phyloP scores from a whole-genome alignment of 1,284 basidiomycete species.

The Ustilago xerochloae region DNA sequence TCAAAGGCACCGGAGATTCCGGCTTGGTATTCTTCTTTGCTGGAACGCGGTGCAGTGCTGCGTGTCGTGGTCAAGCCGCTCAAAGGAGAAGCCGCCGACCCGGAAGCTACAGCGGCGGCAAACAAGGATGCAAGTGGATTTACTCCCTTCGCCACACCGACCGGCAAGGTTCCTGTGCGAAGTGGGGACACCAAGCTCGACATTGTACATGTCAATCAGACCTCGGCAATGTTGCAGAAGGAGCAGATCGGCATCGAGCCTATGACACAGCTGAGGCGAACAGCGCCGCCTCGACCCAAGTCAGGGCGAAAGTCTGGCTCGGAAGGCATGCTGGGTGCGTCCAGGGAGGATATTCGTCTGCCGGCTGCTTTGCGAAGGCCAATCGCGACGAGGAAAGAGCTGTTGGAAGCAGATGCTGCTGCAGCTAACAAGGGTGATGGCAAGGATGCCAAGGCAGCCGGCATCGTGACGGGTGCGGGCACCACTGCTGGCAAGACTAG shows the following conservation, averaged over 20 bases:
- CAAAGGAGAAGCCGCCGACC: slow-evolving; percentile 11
- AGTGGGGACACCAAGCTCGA: slow-evolving; percentile 44
- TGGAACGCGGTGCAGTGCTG: slow-evolving; percentile 48
- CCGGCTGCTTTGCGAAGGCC: slow-evolving; percentile 32
- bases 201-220: slow-evolving; percentile 60
- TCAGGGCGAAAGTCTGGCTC: slow-evolving; percentile 29
- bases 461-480: not conserved
- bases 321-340: not conserved
- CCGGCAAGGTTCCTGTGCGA: slow-evolving; percentile 39
- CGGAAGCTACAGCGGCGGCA: not conserved
- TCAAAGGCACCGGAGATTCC: slow-evolving; percentile 41
- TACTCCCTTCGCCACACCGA: slow-evolving; percentile 25
- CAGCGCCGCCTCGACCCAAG: slow-evolving; percentile 20
- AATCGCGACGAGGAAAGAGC: slow-evolving; percentile 18
- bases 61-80: slow-evolving; percentile 43
- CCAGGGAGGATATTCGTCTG: slow-evolving; percentile 22
- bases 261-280: slow-evolving; percentile 41
- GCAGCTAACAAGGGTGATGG: not conserved
- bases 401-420: slow-evolving; percentile 5
- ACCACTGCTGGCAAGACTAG: not conserved
- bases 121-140: slow-evolving; percentile 13
- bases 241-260: slow-evolving; percentile 46
- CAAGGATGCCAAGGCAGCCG: slow-evolving; percentile 1
- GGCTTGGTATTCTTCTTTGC: slow-evolving; percentile 45
- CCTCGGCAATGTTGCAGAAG: slow-evolving; percentile 62